These are phyloP conservation scores for Neostapfia colusana DNA, from an alignment of 176 grass and related monocot species.

Conservation along the genomic window DNA sequence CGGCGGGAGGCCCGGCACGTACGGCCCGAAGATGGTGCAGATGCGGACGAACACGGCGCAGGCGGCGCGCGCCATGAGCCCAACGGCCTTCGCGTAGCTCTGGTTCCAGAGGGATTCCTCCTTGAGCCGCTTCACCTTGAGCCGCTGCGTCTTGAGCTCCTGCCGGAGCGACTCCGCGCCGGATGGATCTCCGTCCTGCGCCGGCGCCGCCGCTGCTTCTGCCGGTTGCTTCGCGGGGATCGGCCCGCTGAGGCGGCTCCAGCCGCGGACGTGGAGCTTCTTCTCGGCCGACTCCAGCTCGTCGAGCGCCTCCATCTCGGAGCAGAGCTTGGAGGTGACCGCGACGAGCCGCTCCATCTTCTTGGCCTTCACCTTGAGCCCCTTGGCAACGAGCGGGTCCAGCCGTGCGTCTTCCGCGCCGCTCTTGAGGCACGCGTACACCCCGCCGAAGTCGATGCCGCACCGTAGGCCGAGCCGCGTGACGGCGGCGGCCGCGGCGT, in stretches of 20 bases:
- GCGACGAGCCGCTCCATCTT: conserved; percentile 78
- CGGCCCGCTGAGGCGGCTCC: conserved; percentile 68
- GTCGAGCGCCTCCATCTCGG: conserved; percentile 75
- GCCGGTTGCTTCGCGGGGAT: conserved; percentile 41
- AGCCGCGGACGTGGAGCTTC: conserved; percentile 52
- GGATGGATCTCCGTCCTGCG: not conserved
- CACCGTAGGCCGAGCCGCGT: conserved; percentile 66
- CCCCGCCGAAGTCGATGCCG: conserved; percentile 52
- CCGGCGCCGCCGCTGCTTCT: not conserved
- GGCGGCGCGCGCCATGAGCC: conserved; percentile 66
- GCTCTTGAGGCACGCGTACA: conserved; percentile 59
- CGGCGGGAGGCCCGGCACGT: conserved; percentile 42
- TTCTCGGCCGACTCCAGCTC: conserved; percentile 65
- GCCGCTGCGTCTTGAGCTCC: conserved; percentile 69
- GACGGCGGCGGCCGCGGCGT: conserved; percentile 51
- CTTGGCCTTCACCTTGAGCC: conserved; percentile 53
- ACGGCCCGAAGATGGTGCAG: conserved; percentile 59
- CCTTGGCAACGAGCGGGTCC: conserved; percentile 52
- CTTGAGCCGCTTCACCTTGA: conserved; percentile 68
- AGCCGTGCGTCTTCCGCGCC: conserved; percentile 42
- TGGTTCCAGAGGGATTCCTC: conserved; percentile 77
- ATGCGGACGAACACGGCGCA: conserved; percentile 67
- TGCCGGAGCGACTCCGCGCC: conserved; percentile 42
- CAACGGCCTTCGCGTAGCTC: conserved; percentile 65
- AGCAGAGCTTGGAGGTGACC: conserved; percentile 58